Conservation (phyloP, 73 alveolate species). For the Tetrahymena borealis region DNA sequence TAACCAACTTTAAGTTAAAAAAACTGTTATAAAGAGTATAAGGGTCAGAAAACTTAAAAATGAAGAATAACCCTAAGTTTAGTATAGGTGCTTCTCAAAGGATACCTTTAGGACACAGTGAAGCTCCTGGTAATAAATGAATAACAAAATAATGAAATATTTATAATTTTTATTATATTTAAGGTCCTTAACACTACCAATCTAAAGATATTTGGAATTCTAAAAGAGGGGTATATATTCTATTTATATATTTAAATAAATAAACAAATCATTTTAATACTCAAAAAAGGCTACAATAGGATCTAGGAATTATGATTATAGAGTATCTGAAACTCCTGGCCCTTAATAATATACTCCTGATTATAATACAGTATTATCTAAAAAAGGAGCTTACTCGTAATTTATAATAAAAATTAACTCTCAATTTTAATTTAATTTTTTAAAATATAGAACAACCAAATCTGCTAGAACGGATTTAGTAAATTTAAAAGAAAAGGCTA, state of each 20-base stretch:
- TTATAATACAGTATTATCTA: background rate
- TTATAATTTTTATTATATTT: no score
- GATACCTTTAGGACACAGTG: background rate
- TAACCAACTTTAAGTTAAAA: background rate
- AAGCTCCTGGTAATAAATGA: background rate
- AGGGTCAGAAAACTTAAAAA: background rate
- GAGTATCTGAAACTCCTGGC: background rate
- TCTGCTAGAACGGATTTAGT: background rate
- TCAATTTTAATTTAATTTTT: background rate
- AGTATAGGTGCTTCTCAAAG: background rate
- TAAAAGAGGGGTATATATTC: background rate
- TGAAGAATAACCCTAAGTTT: background rate
- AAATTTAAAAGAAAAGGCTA: background rate
- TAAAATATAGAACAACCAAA: background rate
- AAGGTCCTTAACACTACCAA: background rate
- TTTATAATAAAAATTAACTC: background rate
- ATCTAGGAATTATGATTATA: background rate
- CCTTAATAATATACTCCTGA: background rate
- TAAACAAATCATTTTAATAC: background rate
- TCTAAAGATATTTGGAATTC: background rate
- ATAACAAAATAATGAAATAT: background rate
- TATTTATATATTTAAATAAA: background rate
- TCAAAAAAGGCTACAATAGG: background rate
- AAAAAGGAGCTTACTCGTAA: background rate
- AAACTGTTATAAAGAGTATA: background rate